Evolutionary conservation across 208 protist species (phyloP).

Genomic region (Leishmania aethiopica): DNA sequence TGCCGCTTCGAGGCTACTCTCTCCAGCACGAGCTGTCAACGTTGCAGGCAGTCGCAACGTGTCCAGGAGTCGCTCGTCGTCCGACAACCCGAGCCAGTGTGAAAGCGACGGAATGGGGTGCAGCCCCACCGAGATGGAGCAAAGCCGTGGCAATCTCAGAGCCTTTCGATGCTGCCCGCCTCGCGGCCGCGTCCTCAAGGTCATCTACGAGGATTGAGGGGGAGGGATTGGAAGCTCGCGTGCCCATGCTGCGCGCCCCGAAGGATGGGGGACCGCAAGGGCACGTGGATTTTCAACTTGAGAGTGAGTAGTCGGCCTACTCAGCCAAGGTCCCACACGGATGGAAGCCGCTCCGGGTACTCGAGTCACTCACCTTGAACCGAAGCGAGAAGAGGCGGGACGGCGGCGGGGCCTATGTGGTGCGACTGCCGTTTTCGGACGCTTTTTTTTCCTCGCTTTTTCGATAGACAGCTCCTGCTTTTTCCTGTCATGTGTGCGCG

Average conservation of each 20-base stretch:
- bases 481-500: neutral
- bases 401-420: neutral
- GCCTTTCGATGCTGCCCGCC: slow-evolving; percentile 8
- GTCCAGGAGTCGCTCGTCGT: neutral
- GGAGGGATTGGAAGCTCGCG: neutral
- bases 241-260: neutral
- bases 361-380: neutral
- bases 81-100: neutral
- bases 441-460: neutral
- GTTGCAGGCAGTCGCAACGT: neutral
- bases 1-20: neutral
- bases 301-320: neutral
- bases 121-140: neutral
- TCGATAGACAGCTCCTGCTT: neutral
- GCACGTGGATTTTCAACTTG: neutral
- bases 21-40: too few relatives aligned
- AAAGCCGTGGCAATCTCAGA: neutral
- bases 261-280: neutral
- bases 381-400: neutral
- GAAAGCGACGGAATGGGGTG: neutral
- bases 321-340: neutral
- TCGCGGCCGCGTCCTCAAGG: slow-evolving; percentile 13
- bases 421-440: neutral
- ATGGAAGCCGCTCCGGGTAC: neutral
- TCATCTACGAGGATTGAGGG: slow-evolving; percentile 26